Conservation (phyloP, 345 rosid genomes). For the Leavenworthia alabamica region DNA sequence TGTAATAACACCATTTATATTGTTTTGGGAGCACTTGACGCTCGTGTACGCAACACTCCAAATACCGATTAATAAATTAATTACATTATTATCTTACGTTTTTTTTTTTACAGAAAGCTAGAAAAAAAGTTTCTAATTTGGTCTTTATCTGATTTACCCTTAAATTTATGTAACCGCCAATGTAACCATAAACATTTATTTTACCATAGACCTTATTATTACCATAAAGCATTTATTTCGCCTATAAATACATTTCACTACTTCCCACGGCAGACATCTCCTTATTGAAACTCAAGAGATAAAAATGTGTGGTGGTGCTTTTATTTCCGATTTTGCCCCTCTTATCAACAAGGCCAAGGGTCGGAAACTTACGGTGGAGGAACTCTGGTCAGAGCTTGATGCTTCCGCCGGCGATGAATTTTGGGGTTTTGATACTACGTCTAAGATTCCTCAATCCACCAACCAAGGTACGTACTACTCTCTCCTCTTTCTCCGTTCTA, state of each 20-base stretch:
- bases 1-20: background rate
- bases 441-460: constrained; percentile 22
- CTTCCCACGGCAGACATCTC: background rate
- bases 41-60: constrained; percentile 24
- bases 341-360: constrained; percentile 32
- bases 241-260: constrained; percentile 20
- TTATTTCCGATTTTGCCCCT: constrained; percentile 44
- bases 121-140: background rate
- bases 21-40: background rate
- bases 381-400: constrained; percentile 67
- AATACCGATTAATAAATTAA: background rate
- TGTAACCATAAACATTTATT: too few species aligned
- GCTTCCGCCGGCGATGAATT: constrained; percentile 37
- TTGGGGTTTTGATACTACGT: constrained; percentile 34
- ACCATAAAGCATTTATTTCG: background rate
- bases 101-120: background rate
- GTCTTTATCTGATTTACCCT: constrained; percentile 1
- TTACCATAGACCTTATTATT: too few species aligned
- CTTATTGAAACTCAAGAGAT: background rate
- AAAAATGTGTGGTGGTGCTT: constrained; percentile 79
- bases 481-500: too few species aligned
- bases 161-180: constrained; percentile 5
- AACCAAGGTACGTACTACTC: constrained; percentile 27
- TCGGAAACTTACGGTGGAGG: constrained; percentile 41
- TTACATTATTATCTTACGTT: constrained; percentile 4